phyloP scores from a whole-genome alignment of 805 yeast species.

The Teunomyces pallodes region DNA sequence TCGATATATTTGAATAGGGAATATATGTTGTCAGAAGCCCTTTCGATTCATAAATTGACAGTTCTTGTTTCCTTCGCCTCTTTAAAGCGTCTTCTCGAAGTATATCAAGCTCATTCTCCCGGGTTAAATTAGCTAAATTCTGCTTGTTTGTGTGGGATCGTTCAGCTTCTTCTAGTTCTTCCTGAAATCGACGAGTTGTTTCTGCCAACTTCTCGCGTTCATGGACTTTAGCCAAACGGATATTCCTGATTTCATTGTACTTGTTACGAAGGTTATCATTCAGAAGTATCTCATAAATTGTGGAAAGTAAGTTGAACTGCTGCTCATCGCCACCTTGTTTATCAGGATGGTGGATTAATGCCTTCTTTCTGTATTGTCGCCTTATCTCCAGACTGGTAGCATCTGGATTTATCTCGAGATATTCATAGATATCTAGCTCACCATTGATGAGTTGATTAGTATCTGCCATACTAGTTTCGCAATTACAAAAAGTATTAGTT shows the following conservation, averaged over 20 bases:
- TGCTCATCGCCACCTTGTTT: constrained; percentile 22
- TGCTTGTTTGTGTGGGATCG: constrained; percentile 1
- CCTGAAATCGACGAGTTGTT: constrained; percentile 24
- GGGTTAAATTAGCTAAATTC: not conserved
- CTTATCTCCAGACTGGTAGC: constrained; percentile 25
- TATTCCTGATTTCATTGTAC: constrained; percentile 29
- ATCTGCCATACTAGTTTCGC: constrained; percentile 5
- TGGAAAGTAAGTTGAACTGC: constrained; percentile 30
- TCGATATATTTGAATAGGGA: constrained; percentile 19
- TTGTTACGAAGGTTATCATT: constrained; percentile 20
- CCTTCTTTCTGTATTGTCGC: constrained; percentile 31
- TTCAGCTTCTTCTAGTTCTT: constrained; percentile 27
- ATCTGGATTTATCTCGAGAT: constrained; percentile 19
- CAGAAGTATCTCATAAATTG: constrained; percentile 31
- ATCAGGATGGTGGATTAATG: constrained; percentile 41
- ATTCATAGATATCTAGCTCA: constrained; percentile 26
- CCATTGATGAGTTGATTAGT: constrained; percentile 18
- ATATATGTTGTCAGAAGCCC: constrained; percentile 8
- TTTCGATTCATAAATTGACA: constrained; percentile 1
- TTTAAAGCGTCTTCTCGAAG: constrained; percentile 27
- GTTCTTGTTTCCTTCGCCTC: constrained; percentile 24
- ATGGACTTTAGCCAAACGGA: constrained; percentile 9
- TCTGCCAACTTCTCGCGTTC: constrained; percentile 16
- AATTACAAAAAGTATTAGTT: not conserved
- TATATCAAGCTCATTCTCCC: constrained; percentile 11